Base-by-base conservation (phyloP, 208 protist genomes). In the Acanthamoeba triangularis region DNA sequence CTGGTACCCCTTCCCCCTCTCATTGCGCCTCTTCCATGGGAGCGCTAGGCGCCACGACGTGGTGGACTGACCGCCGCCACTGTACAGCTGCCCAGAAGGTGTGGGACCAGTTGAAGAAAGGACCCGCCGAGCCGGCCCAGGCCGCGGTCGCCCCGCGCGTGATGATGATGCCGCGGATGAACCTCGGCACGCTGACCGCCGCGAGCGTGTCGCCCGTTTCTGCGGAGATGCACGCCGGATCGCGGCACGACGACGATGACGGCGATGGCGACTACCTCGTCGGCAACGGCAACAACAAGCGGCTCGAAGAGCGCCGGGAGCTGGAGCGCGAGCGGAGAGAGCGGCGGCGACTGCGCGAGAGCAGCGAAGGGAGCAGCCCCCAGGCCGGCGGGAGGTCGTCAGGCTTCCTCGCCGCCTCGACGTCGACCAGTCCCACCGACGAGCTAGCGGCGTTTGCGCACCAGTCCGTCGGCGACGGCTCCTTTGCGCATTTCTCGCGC, bases 81-180 rank as follows among this genome's bases (percentile, higher is more conserved):
- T 25, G 16, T 1, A 4, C 49, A 90, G 82, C 33, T 41, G 85
- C 85, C 35, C 85, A 91, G 54, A 49, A 72, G 25, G 35, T 91
- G 85, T 91, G 85, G 85, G 85, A 91, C 14, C 54, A 74, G 16
- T 28, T 74, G 41, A 63, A 69, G 85, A 47, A 35, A 28, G 63
- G n/a, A 7, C 28, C 63, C 10, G 37, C 3, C 37, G 63, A n/a
- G 63, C 63, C 74, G 41, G 74, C 37, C 8, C 74, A 41, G 41
- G 74, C 74, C 10, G 74, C 49, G 37, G 49, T 82, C 74, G 20
- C 20, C 37, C 74, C 74, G 25, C 74, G 74, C 74, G 74, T 41
- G 37, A 35, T 82, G n/a, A 35, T 82, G 41, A 52, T 82, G 74
- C 74, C 74, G 37, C 74, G 74, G 11, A 52, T 82, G 41, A 52